These are phyloP conservation scores for Coccomyxa subellipsoidea DNA, from an alignment of 163 green algal species.

Conservation along the genomic window DNA sequence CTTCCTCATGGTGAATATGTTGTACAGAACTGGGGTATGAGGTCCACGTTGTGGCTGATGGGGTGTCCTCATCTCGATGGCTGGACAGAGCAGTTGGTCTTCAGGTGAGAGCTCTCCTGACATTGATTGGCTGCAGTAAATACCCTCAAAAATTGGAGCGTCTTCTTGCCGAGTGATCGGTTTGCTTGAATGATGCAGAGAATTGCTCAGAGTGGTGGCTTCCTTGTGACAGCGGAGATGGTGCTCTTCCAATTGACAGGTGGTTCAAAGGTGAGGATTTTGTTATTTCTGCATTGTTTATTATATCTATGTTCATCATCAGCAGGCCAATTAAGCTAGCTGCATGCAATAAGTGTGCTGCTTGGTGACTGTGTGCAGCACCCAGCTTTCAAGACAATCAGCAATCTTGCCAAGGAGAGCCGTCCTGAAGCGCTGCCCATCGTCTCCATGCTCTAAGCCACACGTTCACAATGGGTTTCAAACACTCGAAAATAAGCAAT, in stretches of 20 bases:
- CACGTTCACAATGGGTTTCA: no score
- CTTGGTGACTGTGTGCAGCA: conserved; percentile 24
- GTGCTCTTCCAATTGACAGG: conserved; percentile 71
- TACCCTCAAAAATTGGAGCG: no score
- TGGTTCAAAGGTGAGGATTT: conserved; percentile 46
- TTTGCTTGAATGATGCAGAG: conserved; percentile 29
- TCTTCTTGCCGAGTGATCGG: no score
- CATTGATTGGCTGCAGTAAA: no score
- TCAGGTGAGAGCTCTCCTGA: conserved; percentile 4
- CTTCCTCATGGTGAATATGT: no score
- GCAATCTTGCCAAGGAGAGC: conserved; percentile 61
- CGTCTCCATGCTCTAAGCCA: conserved; percentile 4
- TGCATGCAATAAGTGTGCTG: background rate
- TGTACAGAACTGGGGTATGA: conserved; percentile 37
- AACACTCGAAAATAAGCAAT: no score
- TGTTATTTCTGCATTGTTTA: no score
- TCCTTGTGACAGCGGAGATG: conserved; percentile 62
- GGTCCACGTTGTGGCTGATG: conserved; percentile 84
- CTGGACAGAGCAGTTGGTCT: conserved; percentile 45
- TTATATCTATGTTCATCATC: background rate
- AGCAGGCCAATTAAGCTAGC: background rate
- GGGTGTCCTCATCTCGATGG: conserved; percentile 58
- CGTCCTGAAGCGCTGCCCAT: conserved; percentile 42
- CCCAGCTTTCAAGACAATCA: conserved; percentile 73
- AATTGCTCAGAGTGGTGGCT: conserved; percentile 54